Percentiles rank a stretch among this genome's conserved stretches.
phyloP scores from a whole-genome alignment of 2,329 filamentous ascomycete species.

The Scedosporium aurantiacum region DNA sequence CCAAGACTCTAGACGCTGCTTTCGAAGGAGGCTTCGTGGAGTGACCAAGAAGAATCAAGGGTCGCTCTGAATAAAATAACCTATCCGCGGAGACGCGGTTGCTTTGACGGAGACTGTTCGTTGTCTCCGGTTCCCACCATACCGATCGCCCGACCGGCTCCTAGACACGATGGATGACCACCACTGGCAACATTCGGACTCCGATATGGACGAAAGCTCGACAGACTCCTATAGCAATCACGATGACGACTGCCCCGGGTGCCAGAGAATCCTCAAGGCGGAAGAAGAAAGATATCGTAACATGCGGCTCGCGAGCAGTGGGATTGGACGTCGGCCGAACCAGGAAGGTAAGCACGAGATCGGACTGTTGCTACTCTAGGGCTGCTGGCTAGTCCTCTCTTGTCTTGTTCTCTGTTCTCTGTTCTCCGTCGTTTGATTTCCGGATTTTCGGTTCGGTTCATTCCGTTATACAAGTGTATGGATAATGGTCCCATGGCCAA shows the following conservation, averaged over 20 bases:
- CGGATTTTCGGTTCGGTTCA: neutral
- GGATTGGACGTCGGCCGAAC: neutral
- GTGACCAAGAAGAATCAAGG: neutral
- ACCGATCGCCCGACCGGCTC: neutral
- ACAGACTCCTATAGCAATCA: neutral
- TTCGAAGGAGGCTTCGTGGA: neutral
- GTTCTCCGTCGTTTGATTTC: neutral
- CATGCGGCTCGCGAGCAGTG: neutral
- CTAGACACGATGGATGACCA: neutral
- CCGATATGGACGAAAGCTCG: neutral
- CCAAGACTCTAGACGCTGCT: neutral
- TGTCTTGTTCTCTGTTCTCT: neutral
- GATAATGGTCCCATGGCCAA: neutral
- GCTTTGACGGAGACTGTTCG: neutral
- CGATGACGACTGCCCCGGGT: conserved; percentile 2
- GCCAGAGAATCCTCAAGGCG: conserved; percentile 2
- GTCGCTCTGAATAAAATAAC: neutral
- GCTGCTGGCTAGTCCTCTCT: neutral
- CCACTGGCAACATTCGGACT: conserved; percentile 1
- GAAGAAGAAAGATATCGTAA: conserved; percentile 1
- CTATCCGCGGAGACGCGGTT: neutral
- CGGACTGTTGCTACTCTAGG: neutral
- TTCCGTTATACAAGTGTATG: neutral
- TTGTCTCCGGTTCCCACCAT: neutral
- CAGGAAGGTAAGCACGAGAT: conserved; percentile 5